Percentiles rank a stretch among this genome's conserved stretches.
phyloP scores from a whole-genome alignment of 2,329 filamentous ascomycete species.

The Fusarium graminum region DNA sequence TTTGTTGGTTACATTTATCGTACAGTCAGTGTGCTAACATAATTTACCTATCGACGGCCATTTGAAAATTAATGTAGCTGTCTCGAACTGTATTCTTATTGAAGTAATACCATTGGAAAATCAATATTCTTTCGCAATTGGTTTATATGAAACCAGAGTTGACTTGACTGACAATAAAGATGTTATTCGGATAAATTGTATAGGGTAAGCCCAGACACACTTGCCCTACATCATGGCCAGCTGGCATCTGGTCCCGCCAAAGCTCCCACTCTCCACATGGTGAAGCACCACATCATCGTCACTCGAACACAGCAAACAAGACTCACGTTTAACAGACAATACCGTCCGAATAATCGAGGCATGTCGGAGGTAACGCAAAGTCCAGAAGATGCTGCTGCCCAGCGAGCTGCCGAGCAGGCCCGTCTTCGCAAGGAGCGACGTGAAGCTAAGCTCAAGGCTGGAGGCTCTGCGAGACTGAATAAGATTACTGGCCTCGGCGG shows the following conservation, averaged over 20 bases:
- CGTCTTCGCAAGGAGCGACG: slow-evolving; percentile 82
- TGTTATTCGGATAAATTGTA: neutral
- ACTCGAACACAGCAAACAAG: slow-evolving; percentile 1
- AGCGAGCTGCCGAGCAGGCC: slow-evolving; percentile 73
- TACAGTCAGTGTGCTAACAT: no score
- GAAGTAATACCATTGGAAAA: no score
- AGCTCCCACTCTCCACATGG: slow-evolving; percentile 26
- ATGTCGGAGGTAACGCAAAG: slow-evolving; percentile 59
- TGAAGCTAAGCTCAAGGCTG: slow-evolving; percentile 81
- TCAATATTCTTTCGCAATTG: no score
- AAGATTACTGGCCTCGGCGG: slow-evolving; percentile 78
- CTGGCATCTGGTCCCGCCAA: slow-evolving; percentile 31
- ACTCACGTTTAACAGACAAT: slow-evolving; percentile 3
- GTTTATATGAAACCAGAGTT: neutral
- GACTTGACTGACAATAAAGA: neutral
- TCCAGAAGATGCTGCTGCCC: slow-evolving; percentile 61
- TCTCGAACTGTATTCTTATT: no score
- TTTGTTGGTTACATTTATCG: no score
- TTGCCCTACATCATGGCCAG: slow-evolving; percentile 25
- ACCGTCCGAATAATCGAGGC: neutral
- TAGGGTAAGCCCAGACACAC: slow-evolving; percentile 20
- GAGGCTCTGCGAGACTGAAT: slow-evolving; percentile 77
- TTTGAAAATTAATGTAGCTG: no score
- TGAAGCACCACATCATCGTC: slow-evolving; percentile 33
- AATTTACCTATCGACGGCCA: no score